phyloP scores from a whole-genome alignment of 2,329 filamentous ascomycete genomes.

The Penicillium sp. region DNA sequence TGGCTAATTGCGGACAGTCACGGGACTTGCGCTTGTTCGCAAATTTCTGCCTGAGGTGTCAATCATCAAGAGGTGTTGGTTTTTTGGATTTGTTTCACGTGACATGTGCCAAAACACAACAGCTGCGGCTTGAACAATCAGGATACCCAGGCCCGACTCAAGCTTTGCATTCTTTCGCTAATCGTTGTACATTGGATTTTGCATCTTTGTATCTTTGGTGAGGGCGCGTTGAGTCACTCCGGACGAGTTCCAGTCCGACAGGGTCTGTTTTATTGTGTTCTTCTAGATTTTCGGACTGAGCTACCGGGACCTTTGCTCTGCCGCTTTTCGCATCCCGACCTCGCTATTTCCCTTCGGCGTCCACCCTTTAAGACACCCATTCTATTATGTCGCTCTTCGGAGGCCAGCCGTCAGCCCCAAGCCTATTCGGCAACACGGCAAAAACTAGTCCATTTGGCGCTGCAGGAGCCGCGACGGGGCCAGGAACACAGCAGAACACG shows the following conservation, averaged over 20 bases:
- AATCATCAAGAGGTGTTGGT: background rate
- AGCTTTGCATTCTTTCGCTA: constrained; percentile 7
- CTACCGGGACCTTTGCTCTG: constrained; percentile 3
- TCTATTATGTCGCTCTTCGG: constrained; percentile 47
- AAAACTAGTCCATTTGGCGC: constrained; percentile 47
- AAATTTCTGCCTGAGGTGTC: constrained; percentile 16
- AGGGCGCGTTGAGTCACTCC: constrained; percentile 7
- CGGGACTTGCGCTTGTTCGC: background rate
- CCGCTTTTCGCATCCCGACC: background rate
- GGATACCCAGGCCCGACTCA: background rate
- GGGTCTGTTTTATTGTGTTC: constrained; percentile 2
- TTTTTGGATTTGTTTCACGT: constrained; percentile 16
- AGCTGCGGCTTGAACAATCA: constrained; percentile 5
- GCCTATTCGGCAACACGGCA: constrained; percentile 32
- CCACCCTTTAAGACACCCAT: no score
- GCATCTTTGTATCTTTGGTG: background rate
- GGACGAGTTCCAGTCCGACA: background rate
- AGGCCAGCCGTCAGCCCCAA: constrained; percentile 35
- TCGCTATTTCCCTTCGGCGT: background rate
- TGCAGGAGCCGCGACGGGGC: constrained; percentile 15
- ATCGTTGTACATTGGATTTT: constrained; percentile 3
- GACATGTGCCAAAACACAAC: constrained; percentile 26
- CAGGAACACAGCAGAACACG: constrained; percentile 26
- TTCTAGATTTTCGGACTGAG: constrained; percentile 7
- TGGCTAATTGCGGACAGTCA: constrained; percentile 28